phyloP scores from a whole-genome alignment of 345 rosid genomes.

The Balakata baccata region DNA sequence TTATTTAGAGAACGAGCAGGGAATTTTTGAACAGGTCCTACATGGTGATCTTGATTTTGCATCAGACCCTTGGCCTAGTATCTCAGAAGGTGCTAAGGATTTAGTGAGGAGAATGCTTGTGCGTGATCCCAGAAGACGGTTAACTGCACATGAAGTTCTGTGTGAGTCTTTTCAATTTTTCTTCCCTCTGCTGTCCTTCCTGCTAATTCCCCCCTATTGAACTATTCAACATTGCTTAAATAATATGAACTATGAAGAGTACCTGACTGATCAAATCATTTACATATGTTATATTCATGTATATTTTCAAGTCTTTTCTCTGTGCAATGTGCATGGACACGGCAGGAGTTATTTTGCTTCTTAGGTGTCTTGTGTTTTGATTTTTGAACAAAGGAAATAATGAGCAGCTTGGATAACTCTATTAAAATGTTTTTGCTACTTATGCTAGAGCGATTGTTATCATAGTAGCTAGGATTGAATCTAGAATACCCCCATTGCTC shows the following conservation, averaged over 20 bases:
- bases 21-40: slow-evolving; percentile 30
- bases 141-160: slow-evolving; percentile 33
- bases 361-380: neutral
- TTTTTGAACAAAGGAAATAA: neutral
- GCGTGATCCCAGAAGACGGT: slow-evolving; percentile 30
- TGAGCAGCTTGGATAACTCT: neutral
- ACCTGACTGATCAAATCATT: neutral
- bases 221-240: neutral
- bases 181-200: too few relatives aligned
- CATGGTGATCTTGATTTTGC: slow-evolving; percentile 31
- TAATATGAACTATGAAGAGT: neutral
- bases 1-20: slow-evolving; percentile 29
- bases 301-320: neutral
- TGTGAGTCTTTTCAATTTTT: slow-evolving; percentile 19
- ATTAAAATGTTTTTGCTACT: neutral
- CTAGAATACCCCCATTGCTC: too few relatives aligned
- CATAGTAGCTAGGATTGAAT: too few relatives aligned
- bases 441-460: neutral
- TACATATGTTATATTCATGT: neutral
- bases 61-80: slow-evolving; percentile 34
- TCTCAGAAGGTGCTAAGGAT: slow-evolving; percentile 35
- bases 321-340: neutral
- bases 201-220: too few relatives aligned
- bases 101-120: slow-evolving; percentile 30
- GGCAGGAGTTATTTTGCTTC: neutral